Base-by-base conservation (phyloP, 345 rosid genomes). In the Microcos paniculata region DNA sequence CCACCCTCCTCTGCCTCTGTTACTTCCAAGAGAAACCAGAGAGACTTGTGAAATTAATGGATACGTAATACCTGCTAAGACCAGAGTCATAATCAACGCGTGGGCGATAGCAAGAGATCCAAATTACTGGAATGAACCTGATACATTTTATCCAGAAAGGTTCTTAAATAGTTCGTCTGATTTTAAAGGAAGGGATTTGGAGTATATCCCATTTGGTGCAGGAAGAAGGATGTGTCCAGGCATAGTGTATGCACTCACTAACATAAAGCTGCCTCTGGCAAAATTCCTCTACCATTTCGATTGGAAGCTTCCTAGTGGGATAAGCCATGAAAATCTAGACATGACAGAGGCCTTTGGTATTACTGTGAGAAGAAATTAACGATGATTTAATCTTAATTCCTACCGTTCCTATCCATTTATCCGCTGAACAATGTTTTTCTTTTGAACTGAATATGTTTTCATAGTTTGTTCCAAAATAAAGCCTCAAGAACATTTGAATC, bases 151-250 rank as follows among this genome's bases (percentile, higher is more conserved):
- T 15, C 82, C 79, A 0, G 84, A 85, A 16, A 72, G 84, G 56
- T 85, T 82, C 73, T 15, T 57, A 5, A 46, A 66, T 21, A 63
- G 74, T 68, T 38, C 71, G 4, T 9, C 42, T 18, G 85, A 82
- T 46, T 81, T 43, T 38, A 81, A 56, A 40, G 78, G 87, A 3
- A 55, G 52, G 8, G 6, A 56, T 57, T 69, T 79, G 1, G 69
- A 77, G 52, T 76, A 14, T 33, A 74, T 81, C 16, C 85, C 81
- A n/a, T n/a, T n/a, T n/a, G n/a, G n/a, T n/a, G n/a, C n/a, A n/a
- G n/a, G n/a, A n/a, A n/a, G n/a, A n/a, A n/a, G n/a, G n/a, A n/a
- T n/a, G n/a, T n/a, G n/a, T n/a, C n/a, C n/a, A n/a, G n/a, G n/a
- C n/a, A n/a, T n/a, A n/a, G n/a, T n/a, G n/a, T n/a, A n/a, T n/a